These are phyloP conservation scores for Nidularia sp. DNA, from an alignment of 768 basidiomycete genomes.

Conservation along the genomic window DNA sequence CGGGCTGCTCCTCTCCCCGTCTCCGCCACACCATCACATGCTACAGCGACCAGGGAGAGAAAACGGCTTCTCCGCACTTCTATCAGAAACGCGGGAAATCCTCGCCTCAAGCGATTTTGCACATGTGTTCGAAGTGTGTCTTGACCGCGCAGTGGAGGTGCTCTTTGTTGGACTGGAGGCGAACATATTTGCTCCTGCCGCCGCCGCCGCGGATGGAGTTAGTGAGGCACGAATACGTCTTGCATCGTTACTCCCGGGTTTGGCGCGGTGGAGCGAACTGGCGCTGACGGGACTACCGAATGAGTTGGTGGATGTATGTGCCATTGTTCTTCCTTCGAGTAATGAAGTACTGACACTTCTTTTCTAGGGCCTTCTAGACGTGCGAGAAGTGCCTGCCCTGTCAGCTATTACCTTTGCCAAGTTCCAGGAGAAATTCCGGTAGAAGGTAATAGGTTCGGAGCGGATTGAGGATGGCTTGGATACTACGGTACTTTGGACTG, in stretches of 20 bases:
- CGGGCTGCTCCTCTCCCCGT: no score
- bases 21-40: background rate
- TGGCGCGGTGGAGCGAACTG: conserved; percentile 74
- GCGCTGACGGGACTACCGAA: conserved; percentile 70
- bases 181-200: conserved; percentile 48
- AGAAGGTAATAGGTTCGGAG: background rate
- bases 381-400: conserved; percentile 63
- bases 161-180: conserved; percentile 61
- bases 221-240: conserved; percentile 58
- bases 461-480: no score
- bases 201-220: conserved; percentile 10
- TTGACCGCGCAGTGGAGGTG: conserved; percentile 66
- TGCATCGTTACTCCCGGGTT: conserved; percentile 75
- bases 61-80: conserved; percentile 54
- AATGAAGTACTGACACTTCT: background rate
- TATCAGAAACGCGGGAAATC: conserved; percentile 64
- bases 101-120: conserved; percentile 68
- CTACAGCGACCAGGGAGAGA: conserved; percentile 28
- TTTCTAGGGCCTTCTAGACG: conserved; percentile 51
- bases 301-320: conserved; percentile 78
- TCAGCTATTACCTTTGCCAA: conserved; percentile 71
- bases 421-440: conserved; percentile 53
- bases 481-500: no score
- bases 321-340: conserved; percentile 1
- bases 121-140: conserved; percentile 63